Conservation (phyloP, 129 eudicot species). For the Solidago caesia region DNA sequence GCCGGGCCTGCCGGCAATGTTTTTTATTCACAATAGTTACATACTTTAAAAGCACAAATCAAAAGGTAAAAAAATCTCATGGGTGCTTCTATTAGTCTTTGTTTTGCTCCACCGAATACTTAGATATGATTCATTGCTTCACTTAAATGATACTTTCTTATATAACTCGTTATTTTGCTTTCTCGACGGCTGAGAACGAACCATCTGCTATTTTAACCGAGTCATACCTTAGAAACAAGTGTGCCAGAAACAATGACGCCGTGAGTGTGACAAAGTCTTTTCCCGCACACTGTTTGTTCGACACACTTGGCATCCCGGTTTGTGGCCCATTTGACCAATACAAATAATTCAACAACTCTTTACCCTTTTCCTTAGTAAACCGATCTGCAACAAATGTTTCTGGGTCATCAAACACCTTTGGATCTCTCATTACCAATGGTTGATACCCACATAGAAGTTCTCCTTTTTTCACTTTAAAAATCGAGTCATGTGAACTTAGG, state of each 20-base stretch:
- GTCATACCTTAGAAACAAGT: slow-evolving; percentile 56
- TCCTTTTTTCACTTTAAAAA: slow-evolving; percentile 48
- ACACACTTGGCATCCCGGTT: slow-evolving; percentile 35
- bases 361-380: slow-evolving; percentile 55
- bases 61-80: neutral
- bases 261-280: slow-evolving; percentile 58
- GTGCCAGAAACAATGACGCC: slow-evolving; percentile 49
- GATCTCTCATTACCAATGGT: slow-evolving; percentile 54
- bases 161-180: slow-evolving; percentile 11
- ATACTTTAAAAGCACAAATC: slow-evolving; percentile 8
- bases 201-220: slow-evolving; percentile 31
- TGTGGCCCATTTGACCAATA: slow-evolving; percentile 73
- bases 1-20: neutral
- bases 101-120: neutral
- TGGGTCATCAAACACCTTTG: slow-evolving; percentile 42
- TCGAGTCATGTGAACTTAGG: slow-evolving; percentile 47
- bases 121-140: too few relatives aligned
- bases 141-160: neutral
- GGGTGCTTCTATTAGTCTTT: neutral
- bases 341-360: slow-evolving; percentile 51
- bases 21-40: slow-evolving; percentile 10
- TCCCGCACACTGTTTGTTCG: slow-evolving; percentile 62
- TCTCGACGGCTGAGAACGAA: slow-evolving; percentile 30
- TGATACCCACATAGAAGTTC: slow-evolving; percentile 60
- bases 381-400: slow-evolving; percentile 58